Conservation (phyloP, 805 yeast species). For the Metschnikowia orientalis region DNA sequence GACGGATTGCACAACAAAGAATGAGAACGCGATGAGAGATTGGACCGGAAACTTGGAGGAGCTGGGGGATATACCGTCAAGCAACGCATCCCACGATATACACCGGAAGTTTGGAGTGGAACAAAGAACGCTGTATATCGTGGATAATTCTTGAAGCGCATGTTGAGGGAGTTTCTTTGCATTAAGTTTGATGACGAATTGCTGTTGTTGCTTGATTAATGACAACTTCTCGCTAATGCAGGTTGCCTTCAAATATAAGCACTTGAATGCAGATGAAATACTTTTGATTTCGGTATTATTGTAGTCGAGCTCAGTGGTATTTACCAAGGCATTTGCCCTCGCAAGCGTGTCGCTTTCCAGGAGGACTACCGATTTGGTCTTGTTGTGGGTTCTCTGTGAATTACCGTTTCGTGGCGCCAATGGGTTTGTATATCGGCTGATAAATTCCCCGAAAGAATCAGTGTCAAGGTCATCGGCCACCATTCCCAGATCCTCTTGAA, state of each 20-base stretch:
- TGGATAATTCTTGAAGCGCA: conserved; percentile 15
- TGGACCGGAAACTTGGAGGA: conserved; percentile 2
- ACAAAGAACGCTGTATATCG: conserved; percentile 8
- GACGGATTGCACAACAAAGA: conserved; percentile 16
- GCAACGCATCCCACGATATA: conserved; percentile 4
- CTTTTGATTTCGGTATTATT: neutral
- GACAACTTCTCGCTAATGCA: conserved; percentile 1
- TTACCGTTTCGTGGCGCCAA: too few species aligned
- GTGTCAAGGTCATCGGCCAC: too few species aligned
- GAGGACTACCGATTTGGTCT: neutral
- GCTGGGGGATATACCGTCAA: conserved; percentile 7
- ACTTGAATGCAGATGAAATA: conserved; percentile 13
- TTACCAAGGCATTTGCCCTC: conserved; percentile 2
- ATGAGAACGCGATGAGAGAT: conserved; percentile 12
- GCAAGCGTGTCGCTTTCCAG: conserved; percentile 1
- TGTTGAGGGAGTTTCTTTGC: conserved; percentile 5
- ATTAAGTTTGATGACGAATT: conserved; percentile 10
- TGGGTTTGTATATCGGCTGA: too few species aligned
- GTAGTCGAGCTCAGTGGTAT: conserved; percentile 1
- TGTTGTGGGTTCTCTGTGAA: too few species aligned
- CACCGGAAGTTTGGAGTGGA: conserved; percentile 3
- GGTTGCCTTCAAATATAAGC: conserved; percentile 6
- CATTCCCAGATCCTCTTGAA: too few species aligned
- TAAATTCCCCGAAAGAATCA: too few species aligned
- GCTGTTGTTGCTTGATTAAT: conserved; percentile 13